Percentiles rank a stretch among this genome's conserved stretches.
phyloP scores from a whole-genome alignment of 768 basidiomycete genomes.

The Boletus tomentosulus region DNA sequence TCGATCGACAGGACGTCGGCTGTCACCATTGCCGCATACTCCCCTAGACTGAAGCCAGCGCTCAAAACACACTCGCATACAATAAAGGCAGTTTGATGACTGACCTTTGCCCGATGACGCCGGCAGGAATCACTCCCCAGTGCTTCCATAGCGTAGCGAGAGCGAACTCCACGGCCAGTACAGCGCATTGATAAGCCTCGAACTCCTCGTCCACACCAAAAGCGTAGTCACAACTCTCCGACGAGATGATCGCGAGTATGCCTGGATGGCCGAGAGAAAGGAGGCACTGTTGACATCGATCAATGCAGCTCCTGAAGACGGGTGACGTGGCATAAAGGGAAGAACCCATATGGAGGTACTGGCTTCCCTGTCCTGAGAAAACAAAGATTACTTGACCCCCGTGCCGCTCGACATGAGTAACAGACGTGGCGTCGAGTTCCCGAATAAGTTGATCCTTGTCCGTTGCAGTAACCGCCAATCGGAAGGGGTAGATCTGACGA shows the following conservation, averaged over 20 bases:
- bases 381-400: conserved; percentile 51
- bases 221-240: conserved; percentile 20
- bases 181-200: conserved; percentile 48
- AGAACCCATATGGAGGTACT: conserved; percentile 62
- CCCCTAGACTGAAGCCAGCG: conserved; percentile 54
- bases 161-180: conserved; percentile 61
- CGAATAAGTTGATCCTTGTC: conserved; percentile 43
- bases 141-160: conserved; percentile 61
- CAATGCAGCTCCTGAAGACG: conserved; percentile 48
- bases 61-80: background rate
- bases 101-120: conserved; percentile 71
- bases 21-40: conserved; percentile 68
- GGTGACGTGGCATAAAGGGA: conserved; percentile 48
- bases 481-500: conserved; percentile 50
- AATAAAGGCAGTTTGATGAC: conserved; percentile 9
- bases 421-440: conserved; percentile 37
- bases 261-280: conserved; percentile 47
- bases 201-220: conserved; percentile 34
- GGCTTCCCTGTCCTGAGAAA: conserved; percentile 71
- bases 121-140: conserved; percentile 62
- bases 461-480: conserved; percentile 46
- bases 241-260: conserved; percentile 41
- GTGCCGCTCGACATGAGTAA: conserved; percentile 28
- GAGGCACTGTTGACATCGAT: conserved; percentile 55
- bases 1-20: conserved; percentile 55